phyloP scores from a whole-genome alignment of 805 yeast species.

The Teunomyces cretensis region DNA sequence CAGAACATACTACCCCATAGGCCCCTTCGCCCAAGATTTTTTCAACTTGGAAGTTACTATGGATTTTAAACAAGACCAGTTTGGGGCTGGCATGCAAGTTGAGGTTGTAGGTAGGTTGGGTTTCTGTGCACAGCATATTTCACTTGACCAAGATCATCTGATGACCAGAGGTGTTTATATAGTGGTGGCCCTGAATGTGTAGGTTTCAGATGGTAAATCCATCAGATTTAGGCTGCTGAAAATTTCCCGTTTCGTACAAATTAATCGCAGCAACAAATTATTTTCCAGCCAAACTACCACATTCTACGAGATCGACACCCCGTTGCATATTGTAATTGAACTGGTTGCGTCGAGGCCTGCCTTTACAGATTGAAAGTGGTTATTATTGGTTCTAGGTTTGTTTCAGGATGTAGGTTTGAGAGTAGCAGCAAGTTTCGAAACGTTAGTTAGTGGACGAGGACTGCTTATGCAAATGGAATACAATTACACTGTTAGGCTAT shows the following conservation, averaged over 20 bases:
- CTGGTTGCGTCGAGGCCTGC: background rate
- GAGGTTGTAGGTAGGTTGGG: background rate
- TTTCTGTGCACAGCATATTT: slow-evolving; percentile 1
- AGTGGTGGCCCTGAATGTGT: background rate
- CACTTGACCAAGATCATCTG: background rate
- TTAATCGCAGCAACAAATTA: slow-evolving; percentile 1
- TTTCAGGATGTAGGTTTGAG: too few species aligned
- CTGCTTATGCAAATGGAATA: too few species aligned
- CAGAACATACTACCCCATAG: slow-evolving; percentile 75
- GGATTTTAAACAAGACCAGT: slow-evolving; percentile 53
- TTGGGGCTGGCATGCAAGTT: background rate
- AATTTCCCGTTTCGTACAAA: slow-evolving; percentile 1
- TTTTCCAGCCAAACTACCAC: background rate
- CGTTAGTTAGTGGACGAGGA: too few species aligned
- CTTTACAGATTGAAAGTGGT: too few species aligned
- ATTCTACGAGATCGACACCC: background rate
- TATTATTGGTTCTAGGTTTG: too few species aligned
- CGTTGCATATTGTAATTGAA: background rate
- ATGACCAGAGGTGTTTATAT: background rate
- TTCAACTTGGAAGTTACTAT: slow-evolving; percentile 57
- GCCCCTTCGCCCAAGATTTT: slow-evolving; percentile 79
- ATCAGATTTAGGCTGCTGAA: background rate
- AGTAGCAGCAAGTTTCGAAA: too few species aligned
- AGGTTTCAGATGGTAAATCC: background rate
- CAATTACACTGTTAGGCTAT: too few species aligned